These are phyloP conservation scores for Penicillium italicum DNA, from an alignment of 2,329 filamentous ascomycete genomes.

Conservation along the genomic window DNA sequence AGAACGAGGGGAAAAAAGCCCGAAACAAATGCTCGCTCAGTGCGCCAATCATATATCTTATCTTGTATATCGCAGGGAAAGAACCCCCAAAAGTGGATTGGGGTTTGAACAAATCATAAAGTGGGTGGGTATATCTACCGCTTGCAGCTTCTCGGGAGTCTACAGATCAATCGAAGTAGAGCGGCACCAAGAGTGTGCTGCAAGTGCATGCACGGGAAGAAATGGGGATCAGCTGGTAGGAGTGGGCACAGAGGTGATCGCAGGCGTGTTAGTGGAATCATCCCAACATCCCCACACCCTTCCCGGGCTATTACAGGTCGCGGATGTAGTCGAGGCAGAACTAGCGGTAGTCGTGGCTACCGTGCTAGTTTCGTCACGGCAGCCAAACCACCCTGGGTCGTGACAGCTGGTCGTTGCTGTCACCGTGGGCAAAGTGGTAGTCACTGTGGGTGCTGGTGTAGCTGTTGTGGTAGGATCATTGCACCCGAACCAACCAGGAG, in stretches of 20 bases:
- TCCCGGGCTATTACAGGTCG: background rate
- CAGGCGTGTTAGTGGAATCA: background rate
- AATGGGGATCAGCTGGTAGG: background rate
- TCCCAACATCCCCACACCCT: background rate
- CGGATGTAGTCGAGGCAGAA: background rate
- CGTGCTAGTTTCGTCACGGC: slow-evolving; percentile 25
- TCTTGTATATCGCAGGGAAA: background rate
- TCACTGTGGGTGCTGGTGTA: slow-evolving; percentile 14
- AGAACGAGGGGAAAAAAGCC: background rate
- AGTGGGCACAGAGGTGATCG: background rate
- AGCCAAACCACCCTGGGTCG: slow-evolving; percentile 34
- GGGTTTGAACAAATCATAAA: background rate
- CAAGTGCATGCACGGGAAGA: background rate
- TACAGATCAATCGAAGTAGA: background rate
- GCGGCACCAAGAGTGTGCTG: background rate
- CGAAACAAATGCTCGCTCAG: slow-evolving; percentile 1
- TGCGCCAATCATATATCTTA: slow-evolving; percentile 4
- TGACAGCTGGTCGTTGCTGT: slow-evolving; percentile 24
- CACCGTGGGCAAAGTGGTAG: slow-evolving; percentile 1
- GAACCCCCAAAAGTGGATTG: background rate
- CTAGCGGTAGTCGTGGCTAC: background rate
- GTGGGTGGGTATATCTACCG: slow-evolving; percentile 6
- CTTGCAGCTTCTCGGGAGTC: background rate
- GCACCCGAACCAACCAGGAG: slow-evolving; percentile 40
- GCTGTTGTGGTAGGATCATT: slow-evolving; percentile 32